Base-by-base conservation (phyloP, 169 alveolate species). In the Eimeria mitis region DNA sequence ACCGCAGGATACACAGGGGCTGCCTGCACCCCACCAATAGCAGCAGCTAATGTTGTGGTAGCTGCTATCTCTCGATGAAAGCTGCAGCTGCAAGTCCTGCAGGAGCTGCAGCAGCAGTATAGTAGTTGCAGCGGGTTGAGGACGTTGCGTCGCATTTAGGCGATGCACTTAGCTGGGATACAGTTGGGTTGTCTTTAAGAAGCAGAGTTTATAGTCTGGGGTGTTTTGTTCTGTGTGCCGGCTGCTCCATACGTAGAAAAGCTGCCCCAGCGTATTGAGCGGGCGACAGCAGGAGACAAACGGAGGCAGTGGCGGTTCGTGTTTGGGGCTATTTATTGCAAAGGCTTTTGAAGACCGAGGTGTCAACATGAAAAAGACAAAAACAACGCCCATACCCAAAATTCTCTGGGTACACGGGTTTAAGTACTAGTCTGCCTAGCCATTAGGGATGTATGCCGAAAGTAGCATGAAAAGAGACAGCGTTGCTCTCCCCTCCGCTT, bases 21-120 rank as follows among this genome's bases (percentile, higher is more conserved):
- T 47, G 88, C 61, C 63, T 73, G 34, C 65, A 78, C 68, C 88
- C 70, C 44, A 16, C 13, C 61, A 47, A n/a, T n/a, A 44, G 85
- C 52, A 76, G 44, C 21, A 40, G 83, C 83, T n/a, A 73, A 4
- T 16, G 52, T 78, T 49, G 61, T n/a, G n/a, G 88, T 68, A 78
- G 42, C 68, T 44, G 88, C 88, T 47, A 59, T 68, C 4, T 6
- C 25, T 0, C 44, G 65, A 54, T 73, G 83, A 40, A 73, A 21
- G 70, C 88, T 47, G 88, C 68, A 23, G 44, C 88, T 21, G 83
- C 49, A 70, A 19, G 47, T 49, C 14, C 14, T 68, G 65, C n/a
- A 44, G 88, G 23, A 28, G 54, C 83, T 78, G 68, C 68, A 47
- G 68, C 61, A 28, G 59, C 61, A 19, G 25, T 25, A 19, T 37